Evolutionary conservation across 148 eudicot species (phyloP), one percentile per base, ranked within the genome.

Genomic region (Chenopodium album): DNA sequence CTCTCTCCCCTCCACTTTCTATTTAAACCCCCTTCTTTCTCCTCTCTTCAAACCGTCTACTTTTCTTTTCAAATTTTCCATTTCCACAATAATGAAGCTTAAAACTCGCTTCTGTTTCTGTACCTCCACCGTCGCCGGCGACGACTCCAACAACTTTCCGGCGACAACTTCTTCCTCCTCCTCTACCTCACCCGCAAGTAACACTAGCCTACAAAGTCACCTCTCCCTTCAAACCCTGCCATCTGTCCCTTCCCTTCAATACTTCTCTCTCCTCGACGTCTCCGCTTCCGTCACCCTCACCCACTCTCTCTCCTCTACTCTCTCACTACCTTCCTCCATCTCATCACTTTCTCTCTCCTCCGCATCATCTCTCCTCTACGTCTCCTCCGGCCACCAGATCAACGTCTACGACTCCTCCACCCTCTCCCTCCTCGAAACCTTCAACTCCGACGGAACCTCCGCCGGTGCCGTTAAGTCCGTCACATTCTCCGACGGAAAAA

Each of bases 201-300:
- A 44, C 59, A 75, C 64, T 74, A 87, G 85, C 85, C 85, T 89
- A 67, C 85, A 87, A 47, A 78, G 79, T 81, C 88, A 85, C 77
- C 88, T 79, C 81, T 91, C 94, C 9, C 89, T 92, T 44, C 87
- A 87, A 80, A 91, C 94, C 16, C 85, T 91, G 4, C 97, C 97
- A 1, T 92, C 97, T 9, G 86, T 92, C 70, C 94, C 92, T 0
- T 92, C 97, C 23, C 91, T 91, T 46, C 96, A 92, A 63, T 85
- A 83, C 23, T 79, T 83, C 84, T 82, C 86, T 70, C 80, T 78
- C n/a, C 84, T 90, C 17, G 84, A 79, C 65, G 16, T 59, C 37
- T 28, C 65, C 28, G 41, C 72, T n/a, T 1, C 76, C 23, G 37
- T 80, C 68, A 75, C 72, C 76, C 79, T 81, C 23, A 64, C 82